phyloP scores from a whole-genome alignment of 495 filamentous ascomycete genomes.

The Elasticomyces elasticus region DNA sequence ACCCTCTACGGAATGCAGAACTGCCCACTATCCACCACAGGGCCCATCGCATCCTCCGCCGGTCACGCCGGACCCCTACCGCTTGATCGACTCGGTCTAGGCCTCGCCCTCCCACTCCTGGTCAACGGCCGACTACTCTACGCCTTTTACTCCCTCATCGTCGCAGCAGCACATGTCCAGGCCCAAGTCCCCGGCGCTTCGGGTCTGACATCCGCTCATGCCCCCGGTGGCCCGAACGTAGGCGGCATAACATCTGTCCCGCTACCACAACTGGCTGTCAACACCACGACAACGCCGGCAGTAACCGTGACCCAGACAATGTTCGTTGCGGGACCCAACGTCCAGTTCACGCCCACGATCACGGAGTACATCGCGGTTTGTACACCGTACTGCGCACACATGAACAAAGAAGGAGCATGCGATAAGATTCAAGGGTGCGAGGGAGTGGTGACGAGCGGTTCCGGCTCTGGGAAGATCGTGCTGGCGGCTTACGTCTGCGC shows the following conservation, averaged over 20 bases:
- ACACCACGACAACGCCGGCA: background rate
- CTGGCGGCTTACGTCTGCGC: background rate
- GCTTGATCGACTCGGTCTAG: too few species aligned
- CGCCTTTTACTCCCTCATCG: background rate
- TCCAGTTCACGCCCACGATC: background rate
- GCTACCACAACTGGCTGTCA: background rate
- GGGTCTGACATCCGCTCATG: too few species aligned
- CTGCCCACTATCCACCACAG: background rate
- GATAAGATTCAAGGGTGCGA: background rate
- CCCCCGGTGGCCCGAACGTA: too few species aligned
- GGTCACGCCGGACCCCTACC: background rate
- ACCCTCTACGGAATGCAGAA: background rate
- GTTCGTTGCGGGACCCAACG: background rate
- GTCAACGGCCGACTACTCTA: background rate
- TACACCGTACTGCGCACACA: background rate
- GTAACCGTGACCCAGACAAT: background rate
- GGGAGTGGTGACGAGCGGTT: background rate
- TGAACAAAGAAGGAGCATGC: background rate
- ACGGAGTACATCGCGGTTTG: conserved; percentile 3
- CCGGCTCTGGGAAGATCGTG: background rate
- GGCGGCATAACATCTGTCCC: background rate
- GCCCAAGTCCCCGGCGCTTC: background rate
- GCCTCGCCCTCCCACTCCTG: background rate
- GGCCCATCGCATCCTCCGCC: background rate
- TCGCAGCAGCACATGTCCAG: background rate